These are phyloP conservation scores for Colletotrichum sp. DNA, from an alignment of 2,329 filamentous ascomycete genomes.

Conservation along the genomic window DNA sequence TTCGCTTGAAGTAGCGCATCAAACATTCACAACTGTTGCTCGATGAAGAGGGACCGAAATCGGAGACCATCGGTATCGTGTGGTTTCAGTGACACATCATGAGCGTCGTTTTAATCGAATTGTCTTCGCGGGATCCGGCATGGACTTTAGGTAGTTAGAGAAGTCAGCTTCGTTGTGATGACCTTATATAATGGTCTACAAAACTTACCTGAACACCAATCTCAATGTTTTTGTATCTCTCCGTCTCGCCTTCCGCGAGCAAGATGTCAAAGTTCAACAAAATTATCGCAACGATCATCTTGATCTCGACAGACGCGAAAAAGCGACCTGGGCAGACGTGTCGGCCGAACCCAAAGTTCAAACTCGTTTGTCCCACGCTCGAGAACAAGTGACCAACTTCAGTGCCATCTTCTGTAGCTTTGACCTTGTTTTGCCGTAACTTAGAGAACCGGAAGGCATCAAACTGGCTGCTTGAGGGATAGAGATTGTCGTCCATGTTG, in stretches of 20 bases:
- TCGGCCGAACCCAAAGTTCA: constrained; percentile 42
- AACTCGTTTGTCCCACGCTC: constrained; percentile 35
- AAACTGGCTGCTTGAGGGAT: constrained; percentile 34
- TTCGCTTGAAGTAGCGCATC: background rate
- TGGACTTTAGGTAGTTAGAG: background rate
- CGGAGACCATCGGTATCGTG: background rate
- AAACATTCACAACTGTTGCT: background rate
- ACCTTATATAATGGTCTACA: too few relatives aligned
- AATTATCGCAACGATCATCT: constrained; percentile 44
- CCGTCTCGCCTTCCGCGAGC: constrained; percentile 28
- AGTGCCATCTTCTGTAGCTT: background rate
- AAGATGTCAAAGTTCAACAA: constrained; percentile 45
- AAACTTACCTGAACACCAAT: constrained; percentile 5
- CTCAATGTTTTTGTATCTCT: background rate
- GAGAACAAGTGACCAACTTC: constrained; percentile 41
- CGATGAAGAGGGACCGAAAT: background rate
- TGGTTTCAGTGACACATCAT: background rate
- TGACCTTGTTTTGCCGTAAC: background rate
- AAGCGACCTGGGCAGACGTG: constrained; percentile 48
- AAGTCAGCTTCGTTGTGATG: background rate
- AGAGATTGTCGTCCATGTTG: constrained; percentile 38
- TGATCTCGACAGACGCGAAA: constrained; percentile 51
- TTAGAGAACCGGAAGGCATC: constrained; percentile 6
- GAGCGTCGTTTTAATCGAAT: background rate
- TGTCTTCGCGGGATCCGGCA: background rate